Percentiles rank a stretch among this genome's conserved stretches.
Conservation (phyloP, 1,284 basidiomycete species). For the Austroboletus niveus region DNA sequence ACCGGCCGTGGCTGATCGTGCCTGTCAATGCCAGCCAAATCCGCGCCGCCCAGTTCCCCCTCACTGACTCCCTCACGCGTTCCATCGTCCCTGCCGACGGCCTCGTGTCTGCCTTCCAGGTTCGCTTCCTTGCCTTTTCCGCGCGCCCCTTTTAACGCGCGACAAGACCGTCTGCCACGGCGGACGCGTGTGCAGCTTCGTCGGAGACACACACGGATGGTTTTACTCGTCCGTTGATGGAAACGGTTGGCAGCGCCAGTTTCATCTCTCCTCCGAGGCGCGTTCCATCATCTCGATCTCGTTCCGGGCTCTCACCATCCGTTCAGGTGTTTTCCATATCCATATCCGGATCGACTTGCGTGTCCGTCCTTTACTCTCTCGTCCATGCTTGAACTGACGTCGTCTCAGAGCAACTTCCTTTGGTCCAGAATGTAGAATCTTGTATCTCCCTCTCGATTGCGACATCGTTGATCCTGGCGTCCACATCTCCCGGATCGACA, state of each 20-base stretch:
- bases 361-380: constrained; percentile 38
- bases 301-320: not conserved
- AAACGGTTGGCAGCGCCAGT: constrained; percentile 39
- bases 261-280: constrained; percentile 39
- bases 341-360: constrained; percentile 44
- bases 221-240: constrained; percentile 39
- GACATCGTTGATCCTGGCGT: constrained; percentile 29
- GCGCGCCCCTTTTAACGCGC: not conserved
- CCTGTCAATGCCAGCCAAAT: constrained; percentile 32
- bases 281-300: constrained; percentile 3
- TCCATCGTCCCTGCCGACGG: constrained; percentile 30
- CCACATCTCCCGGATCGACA: constrained; percentile 16
- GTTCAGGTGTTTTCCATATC: constrained; percentile 54
- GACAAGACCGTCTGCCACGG: constrained; percentile 35
- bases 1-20: not conserved
- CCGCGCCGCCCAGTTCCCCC: constrained; percentile 35
- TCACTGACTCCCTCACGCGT: constrained; percentile 31
- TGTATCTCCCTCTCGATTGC: constrained; percentile 24
- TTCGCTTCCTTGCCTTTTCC: constrained; percentile 21
- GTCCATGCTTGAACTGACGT: constrained; percentile 30
- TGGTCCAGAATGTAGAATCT: constrained; percentile 29
- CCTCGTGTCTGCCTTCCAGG: constrained; percentile 43
- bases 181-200: constrained; percentile 36
- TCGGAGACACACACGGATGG: constrained; percentile 53
- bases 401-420: constrained; percentile 31